phyloP scores from a whole-genome alignment of 768 basidiomycete genomes.

The Termitomyces sp. region DNA sequence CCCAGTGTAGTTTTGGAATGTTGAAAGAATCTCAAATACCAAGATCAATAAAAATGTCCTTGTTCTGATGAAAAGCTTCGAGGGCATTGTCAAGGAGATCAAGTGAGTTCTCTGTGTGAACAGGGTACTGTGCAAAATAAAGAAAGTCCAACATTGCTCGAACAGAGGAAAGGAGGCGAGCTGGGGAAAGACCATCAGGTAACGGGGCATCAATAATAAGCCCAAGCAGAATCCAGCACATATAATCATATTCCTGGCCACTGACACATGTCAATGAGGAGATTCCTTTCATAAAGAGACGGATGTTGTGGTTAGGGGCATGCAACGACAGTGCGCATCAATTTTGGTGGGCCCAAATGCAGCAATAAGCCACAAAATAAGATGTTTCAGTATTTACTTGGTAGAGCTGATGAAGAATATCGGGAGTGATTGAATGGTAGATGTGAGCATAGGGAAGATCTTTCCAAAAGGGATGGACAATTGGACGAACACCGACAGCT shows the following conservation, averaged over 20 bases:
- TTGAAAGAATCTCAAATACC: too few species aligned
- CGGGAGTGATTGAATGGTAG: slow-evolving; percentile 27
- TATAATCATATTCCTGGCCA: slow-evolving; percentile 35
- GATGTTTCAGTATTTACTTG: slow-evolving; percentile 35
- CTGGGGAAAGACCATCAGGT: slow-evolving; percentile 4
- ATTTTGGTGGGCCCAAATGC: slow-evolving; percentile 30
- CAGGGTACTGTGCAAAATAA: slow-evolving; percentile 33
- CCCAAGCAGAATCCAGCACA: slow-evolving; percentile 30
- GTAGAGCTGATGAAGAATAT: slow-evolving; percentile 34
- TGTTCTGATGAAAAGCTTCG: too few species aligned
- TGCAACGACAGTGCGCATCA: slow-evolving; percentile 30
- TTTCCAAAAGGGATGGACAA: slow-evolving; percentile 25
- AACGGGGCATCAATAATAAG: slow-evolving; percentile 25
- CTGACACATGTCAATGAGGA: slow-evolving; percentile 27
- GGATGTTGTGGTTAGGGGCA: slow-evolving; percentile 36
- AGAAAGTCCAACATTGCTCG: slow-evolving; percentile 38
- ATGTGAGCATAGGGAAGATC: slow-evolving; percentile 28
- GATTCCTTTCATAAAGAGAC: slow-evolving; percentile 36
- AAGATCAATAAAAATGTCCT: too few species aligned
- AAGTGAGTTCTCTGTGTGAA: slow-evolving; percentile 30
- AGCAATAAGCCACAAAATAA: slow-evolving; percentile 29
- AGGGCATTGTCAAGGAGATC: slow-evolving; percentile 11
- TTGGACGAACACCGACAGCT: slow-evolving; percentile 24
- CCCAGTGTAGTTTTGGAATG: too few species aligned
- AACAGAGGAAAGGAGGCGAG: slow-evolving; percentile 25